phyloP scores from a whole-genome alignment of 2,329 filamentous ascomycete species.

The Talaromyces verruculosus region DNA sequence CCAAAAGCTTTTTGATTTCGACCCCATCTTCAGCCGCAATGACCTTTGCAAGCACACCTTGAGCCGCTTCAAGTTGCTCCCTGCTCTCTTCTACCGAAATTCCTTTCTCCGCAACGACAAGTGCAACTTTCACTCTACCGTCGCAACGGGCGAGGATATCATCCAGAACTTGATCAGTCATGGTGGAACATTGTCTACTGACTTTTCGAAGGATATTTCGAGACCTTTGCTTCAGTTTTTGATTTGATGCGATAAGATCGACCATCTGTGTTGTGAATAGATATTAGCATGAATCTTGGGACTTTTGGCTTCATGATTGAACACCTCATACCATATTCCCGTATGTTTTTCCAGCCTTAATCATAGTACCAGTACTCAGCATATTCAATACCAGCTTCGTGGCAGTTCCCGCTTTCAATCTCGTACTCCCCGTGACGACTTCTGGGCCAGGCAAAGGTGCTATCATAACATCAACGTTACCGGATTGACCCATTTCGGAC shows the following conservation, averaged over 20 bases:
- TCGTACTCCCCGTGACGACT: slow-evolving; percentile 49
- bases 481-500: slow-evolving; percentile 33
- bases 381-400: slow-evolving; percentile 50
- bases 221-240: slow-evolving; percentile 39
- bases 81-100: slow-evolving; percentile 29
- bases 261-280: slow-evolving; percentile 32
- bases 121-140: slow-evolving; percentile 37
- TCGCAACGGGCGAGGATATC: slow-evolving; percentile 30
- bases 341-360: slow-evolving; percentile 45
- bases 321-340: slow-evolving; percentile 40
- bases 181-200: slow-evolving; percentile 24
- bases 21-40: slow-evolving; percentile 19
- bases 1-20: slow-evolving; percentile 14
- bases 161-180: slow-evolving; percentile 32
- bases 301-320: no score
- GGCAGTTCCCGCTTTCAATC: slow-evolving; percentile 49
- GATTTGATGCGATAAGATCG: slow-evolving; percentile 41
- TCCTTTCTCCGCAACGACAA: slow-evolving; percentile 31
- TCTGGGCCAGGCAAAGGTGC: slow-evolving; percentile 45
- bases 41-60: slow-evolving; percentile 30
- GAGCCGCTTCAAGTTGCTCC: slow-evolving; percentile 26
- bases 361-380: slow-evolving; percentile 47
- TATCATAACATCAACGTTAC: slow-evolving; percentile 37
- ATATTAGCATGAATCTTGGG: neutral
- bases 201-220: slow-evolving; percentile 36